Conservation (phyloP, 257 asterid species). For the Craterostigma plantagineum region DNA sequence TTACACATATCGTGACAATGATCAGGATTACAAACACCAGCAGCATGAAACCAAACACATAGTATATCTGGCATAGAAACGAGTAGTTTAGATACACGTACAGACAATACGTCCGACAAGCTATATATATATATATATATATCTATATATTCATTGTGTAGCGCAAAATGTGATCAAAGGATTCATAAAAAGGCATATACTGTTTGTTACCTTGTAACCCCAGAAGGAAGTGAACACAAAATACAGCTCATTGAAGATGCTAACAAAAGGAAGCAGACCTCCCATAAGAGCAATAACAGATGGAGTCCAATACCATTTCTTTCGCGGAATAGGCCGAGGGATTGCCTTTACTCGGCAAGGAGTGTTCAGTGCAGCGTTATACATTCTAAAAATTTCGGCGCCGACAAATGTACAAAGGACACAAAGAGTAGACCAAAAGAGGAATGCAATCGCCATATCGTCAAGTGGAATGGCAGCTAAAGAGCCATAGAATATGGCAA, state of each 20-base stretch:
- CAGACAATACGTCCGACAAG: no score
- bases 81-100: no score
- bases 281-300: conserved; percentile 67
- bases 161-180: not conserved
- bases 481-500: conserved; percentile 74
- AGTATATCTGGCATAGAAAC: conserved; percentile 78
- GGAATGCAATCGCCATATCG: conserved; percentile 53
- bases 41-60: conserved; percentile 74
- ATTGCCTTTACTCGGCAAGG: conserved; percentile 81
- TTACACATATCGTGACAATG: conserved; percentile 66
- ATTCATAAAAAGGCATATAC: no score
- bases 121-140: no score
- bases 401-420: conserved; percentile 81
- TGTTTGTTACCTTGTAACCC: conserved; percentile 93
- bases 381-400: conserved; percentile 64
- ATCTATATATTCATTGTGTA: no score
- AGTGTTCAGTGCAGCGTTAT: conserved; percentile 66
- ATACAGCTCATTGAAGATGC: conserved; percentile 77
- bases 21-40: conserved; percentile 66
- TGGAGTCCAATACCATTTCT: conserved; percentile 62
- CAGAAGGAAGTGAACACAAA: conserved; percentile 89
- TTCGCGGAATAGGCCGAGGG: conserved; percentile 92
- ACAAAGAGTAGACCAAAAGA: conserved; percentile 71
- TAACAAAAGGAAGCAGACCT: conserved; percentile 75
- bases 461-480: conserved; percentile 80